Conservation (phyloP, 2,329 filamentous ascomycete genomes). For the Aspergillus viridinutans region DNA sequence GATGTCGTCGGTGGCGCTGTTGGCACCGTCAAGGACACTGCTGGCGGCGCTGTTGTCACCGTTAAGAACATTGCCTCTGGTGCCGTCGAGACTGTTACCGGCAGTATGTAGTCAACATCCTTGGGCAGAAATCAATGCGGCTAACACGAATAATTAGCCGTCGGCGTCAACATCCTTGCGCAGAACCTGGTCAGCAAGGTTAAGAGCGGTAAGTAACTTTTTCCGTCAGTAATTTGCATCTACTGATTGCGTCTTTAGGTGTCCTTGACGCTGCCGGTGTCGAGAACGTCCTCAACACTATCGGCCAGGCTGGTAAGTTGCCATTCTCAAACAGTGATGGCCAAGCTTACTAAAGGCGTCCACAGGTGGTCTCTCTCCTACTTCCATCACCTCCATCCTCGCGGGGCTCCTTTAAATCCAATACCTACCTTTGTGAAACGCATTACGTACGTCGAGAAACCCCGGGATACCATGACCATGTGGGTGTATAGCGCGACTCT, state of each 20-base stretch:
- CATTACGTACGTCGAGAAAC: slow-evolving; percentile 2
- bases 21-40: not conserved
- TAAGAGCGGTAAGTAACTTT: slow-evolving; percentile 8
- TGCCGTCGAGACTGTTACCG: slow-evolving; percentile 10
- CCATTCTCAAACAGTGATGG: not conserved
- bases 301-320: slow-evolving; percentile 10
- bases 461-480: slow-evolving; percentile 4
- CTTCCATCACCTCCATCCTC: slow-evolving; percentile 5
- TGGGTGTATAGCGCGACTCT: slow-evolving; percentile 4
- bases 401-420: not conserved
- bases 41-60: not conserved
- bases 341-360: not conserved
- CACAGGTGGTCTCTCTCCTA: slow-evolving; percentile 5
- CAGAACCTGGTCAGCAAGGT: slow-evolving; percentile 9
- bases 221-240: not conserved
- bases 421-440: not conserved
- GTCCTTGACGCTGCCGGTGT: slow-evolving; percentile 11
- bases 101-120: slow-evolving; percentile 13
- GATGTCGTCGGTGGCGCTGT: slow-evolving; percentile 1
- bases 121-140: not conserved
- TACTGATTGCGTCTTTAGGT: slow-evolving; percentile 3
- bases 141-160: slow-evolving; percentile 5
- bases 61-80: slow-evolving; percentile 1
- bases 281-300: slow-evolving; percentile 7
- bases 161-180: slow-evolving; percentile 9